Evolutionary conservation across 2,329 filamentous ascomycete species (phyloP).

Genomic region (Diaporthe ilicicola): DNA sequence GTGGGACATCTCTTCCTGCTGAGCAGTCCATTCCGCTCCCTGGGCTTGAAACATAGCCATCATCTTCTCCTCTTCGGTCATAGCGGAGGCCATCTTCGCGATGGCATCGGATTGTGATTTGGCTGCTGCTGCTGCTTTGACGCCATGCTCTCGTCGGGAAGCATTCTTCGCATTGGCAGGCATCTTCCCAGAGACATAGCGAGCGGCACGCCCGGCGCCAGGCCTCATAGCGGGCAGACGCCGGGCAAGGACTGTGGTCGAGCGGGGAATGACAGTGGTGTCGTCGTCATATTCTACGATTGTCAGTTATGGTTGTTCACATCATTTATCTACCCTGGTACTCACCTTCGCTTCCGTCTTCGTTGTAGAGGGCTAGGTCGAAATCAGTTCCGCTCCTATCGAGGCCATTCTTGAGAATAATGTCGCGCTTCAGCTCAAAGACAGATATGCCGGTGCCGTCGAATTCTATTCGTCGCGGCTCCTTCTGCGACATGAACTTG

Average conservation of each 20-base stretch:
- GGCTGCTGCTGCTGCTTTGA: slow-evolving; percentile 60
- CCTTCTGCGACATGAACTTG: slow-evolving; percentile 99
- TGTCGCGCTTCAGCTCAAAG: slow-evolving; percentile 98
- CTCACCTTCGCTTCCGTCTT: slow-evolving; percentile 90
- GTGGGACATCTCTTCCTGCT: slow-evolving; percentile 91
- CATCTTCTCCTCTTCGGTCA: slow-evolving; percentile 95
- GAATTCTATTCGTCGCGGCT: slow-evolving; percentile 92
- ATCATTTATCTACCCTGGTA: slow-evolving; percentile 30
- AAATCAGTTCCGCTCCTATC: slow-evolving; percentile 92
- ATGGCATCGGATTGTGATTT: slow-evolving; percentile 67
- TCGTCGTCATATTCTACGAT: slow-evolving; percentile 92
- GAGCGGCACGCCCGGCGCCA: slow-evolving; percentile 88
- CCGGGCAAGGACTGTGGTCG: slow-evolving; percentile 90
- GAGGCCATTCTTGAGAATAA: slow-evolving; percentile 91
- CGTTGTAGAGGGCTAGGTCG: slow-evolving; percentile 91
- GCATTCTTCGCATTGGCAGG: slow-evolving; percentile 86
- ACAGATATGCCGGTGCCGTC: slow-evolving; percentile 98
- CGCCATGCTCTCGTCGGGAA: slow-evolving; percentile 69
- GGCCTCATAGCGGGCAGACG: slow-evolving; percentile 84
- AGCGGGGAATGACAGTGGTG: slow-evolving; percentile 94
- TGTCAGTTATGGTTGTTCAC: not conserved
- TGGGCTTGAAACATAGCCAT: slow-evolving; percentile 91
- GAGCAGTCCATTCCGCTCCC: slow-evolving; percentile 89
- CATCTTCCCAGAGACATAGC: slow-evolving; percentile 97
- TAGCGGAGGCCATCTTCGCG: slow-evolving; percentile 75